These are phyloP conservation scores for Aspergillus haitiensis DNA, from an alignment of 495 filamentous ascomycete species.

Conservation along the genomic window DNA sequence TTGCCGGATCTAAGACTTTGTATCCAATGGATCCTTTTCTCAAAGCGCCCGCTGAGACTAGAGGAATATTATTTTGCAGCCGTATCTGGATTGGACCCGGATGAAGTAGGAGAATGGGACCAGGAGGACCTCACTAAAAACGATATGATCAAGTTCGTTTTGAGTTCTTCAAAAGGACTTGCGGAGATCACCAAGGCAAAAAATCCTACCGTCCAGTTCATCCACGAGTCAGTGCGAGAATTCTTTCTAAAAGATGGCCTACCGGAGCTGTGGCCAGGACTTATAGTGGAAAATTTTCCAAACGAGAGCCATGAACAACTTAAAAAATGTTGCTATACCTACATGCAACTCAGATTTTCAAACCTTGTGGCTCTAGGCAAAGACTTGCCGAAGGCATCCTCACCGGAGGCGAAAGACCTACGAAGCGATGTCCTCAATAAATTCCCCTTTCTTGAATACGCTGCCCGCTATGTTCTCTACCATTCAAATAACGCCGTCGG, in stretches of 20 bases:
- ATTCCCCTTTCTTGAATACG: slow-evolving; percentile 48
- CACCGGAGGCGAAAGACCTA: neutral
- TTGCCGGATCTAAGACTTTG: slow-evolving; percentile 30
- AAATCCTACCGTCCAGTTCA: slow-evolving; percentile 41
- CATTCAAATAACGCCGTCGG: slow-evolving; percentile 46
- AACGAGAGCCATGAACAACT: slow-evolving; percentile 36
- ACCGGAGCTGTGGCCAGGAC: slow-evolving; percentile 31
- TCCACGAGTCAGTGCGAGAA: slow-evolving; percentile 50
- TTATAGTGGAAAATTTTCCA: slow-evolving; percentile 16
- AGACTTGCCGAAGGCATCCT: neutral
- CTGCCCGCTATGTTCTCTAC: slow-evolving; percentile 40
- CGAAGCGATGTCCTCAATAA: neutral
- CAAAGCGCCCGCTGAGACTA: slow-evolving; percentile 29
- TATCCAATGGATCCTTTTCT: slow-evolving; percentile 40
- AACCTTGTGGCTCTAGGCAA: neutral
- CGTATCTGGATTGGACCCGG: slow-evolving; percentile 13
- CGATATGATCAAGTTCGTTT: slow-evolving; percentile 30
- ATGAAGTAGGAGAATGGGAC: neutral
- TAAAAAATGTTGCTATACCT: slow-evolving; percentile 34
- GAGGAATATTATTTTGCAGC: slow-evolving; percentile 39
- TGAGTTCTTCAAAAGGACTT: slow-evolving; percentile 44
- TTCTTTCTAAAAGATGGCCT: slow-evolving; percentile 44
- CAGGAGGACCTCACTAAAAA: neutral
- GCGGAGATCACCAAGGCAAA: slow-evolving; percentile 35
- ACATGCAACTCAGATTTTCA: slow-evolving; percentile 22